These are phyloP conservation scores for Athelia sp. DNA, from an alignment of 1,284 basidiomycete genomes.

Conservation along the genomic window DNA sequence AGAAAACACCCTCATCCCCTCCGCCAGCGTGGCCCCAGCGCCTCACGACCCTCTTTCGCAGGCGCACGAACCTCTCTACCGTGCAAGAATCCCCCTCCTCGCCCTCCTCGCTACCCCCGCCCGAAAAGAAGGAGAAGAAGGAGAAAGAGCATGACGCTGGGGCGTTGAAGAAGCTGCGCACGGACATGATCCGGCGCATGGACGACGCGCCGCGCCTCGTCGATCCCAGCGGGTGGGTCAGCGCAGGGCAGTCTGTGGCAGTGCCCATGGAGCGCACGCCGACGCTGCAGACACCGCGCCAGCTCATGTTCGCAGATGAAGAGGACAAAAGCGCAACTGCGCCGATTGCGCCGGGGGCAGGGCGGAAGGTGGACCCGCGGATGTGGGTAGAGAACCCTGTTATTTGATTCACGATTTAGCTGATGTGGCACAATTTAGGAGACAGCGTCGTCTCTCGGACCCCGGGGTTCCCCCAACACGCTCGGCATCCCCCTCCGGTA, in stretches of 20 bases:
- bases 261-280: conserved; percentile 1
- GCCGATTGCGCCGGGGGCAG: no score
- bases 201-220: conserved; percentile 77
- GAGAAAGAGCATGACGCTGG: conserved; percentile 16
- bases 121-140: conserved; percentile 7
- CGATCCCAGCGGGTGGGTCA: conserved; percentile 76
- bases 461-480: no score
- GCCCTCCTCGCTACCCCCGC: conserved; percentile 6
- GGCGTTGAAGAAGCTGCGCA: conserved; percentile 39
- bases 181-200: conserved; percentile 85
- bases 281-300: conserved; percentile 2
- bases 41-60: conserved; percentile 27
- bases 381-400: no score
- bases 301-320: conserved; percentile 1
- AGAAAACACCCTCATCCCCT: conserved; percentile 16
- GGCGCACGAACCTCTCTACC: conserved; percentile 14
- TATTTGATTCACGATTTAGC: no score
- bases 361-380: no score
- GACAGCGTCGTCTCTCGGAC: background rate
- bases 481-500: no score
- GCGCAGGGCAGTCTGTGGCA: conserved; percentile 30
- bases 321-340: no score
- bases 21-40: conserved; percentile 24
- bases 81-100: conserved; percentile 11
- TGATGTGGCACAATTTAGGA: no score